These are phyloP conservation scores for Waitea zeae DNA, from an alignment of 1,284 basidiomycete species.

Conservation along the genomic window DNA sequence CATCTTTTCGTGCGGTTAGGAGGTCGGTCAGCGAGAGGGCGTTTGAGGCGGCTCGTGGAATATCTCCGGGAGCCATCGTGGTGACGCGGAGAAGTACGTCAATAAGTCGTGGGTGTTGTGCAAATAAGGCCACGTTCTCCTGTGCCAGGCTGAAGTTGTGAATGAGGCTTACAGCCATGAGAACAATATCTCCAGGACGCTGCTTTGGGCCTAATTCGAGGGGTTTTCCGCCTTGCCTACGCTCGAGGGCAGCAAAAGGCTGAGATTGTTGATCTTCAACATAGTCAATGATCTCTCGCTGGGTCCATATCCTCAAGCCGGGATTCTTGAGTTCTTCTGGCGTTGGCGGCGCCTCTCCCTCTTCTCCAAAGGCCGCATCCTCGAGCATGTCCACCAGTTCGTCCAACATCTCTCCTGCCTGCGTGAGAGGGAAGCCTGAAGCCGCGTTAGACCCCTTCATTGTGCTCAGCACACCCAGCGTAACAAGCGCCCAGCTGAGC, in stretches of 20 bases:
- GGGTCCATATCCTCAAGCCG: conserved; percentile 31
- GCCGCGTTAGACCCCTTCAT: conserved; percentile 44
- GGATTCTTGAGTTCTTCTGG: conserved; percentile 6
- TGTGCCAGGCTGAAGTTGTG: conserved; percentile 68
- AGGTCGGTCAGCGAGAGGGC: conserved; percentile 55
- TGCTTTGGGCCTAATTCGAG: conserved; percentile 30
- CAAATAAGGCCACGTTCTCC: conserved; percentile 61
- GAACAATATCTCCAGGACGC: conserved; percentile 51
- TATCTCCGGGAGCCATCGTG: conserved; percentile 20
- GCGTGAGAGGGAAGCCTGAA: conserved; percentile 56
- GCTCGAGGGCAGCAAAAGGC: conserved; percentile 38
- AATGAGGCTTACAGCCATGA: conserved; percentile 66
- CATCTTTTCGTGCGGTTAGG: conserved; percentile 64
- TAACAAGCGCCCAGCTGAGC: conserved; percentile 80
- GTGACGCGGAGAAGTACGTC: conserved; percentile 56
- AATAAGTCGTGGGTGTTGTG: conserved; percentile 45
- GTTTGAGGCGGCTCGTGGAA: conserved; percentile 30
- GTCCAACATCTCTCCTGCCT: conserved; percentile 72
- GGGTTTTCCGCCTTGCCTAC: conserved; percentile 28
- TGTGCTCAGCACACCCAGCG: conserved; percentile 72
- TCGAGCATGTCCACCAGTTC: conserved; percentile 81
- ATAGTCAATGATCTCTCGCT: conserved; percentile 42
- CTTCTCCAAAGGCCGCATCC: conserved; percentile 70
- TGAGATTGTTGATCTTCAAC: conserved; percentile 37
- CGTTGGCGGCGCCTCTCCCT: conserved; percentile 20